Base-by-base conservation (phyloP, 768 basidiomycete genomes). In the Sporobolomyces pararoseus region DNA sequence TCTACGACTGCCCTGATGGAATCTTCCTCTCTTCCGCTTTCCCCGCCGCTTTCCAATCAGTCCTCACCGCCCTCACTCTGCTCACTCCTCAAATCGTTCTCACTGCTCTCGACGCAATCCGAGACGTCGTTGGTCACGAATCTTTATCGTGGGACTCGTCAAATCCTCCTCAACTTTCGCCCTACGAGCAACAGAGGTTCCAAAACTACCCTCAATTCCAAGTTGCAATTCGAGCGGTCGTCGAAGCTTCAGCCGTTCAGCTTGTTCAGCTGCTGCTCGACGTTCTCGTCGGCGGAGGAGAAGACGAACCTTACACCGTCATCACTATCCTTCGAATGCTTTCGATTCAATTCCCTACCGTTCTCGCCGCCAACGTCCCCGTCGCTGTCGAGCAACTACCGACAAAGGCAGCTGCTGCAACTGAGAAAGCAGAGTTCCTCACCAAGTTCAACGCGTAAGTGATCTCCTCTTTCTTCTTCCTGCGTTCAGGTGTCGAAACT, bases 81-180 rank as follows among this genome's bases (percentile, higher is more conserved):
- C 86, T 93, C 49, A 87, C 91, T 61, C 83, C 87, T 66, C 90
- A 92, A 76, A 87, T 89, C 71, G 83, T 91, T 69, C 88, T 91
- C 79, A 76, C 88, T 49, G 83, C 91, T 42, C 82, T 99, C 73
- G 91, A 95, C 76, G 81, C 91, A 57, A 84, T 97, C 80, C 86
- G 86, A 27, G 81, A 80, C 66, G 84, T 96, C 68, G 80, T 95
- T 61, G 86, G 84, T 17, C 89, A 93, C 76, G 89, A 91, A 60
- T 84, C 84, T 70, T 84, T 91, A 69, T 35, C 58, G 34, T 46
- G 42, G 63, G 53, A 63, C 29, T 54, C 67, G 16, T 23, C 37
- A 25, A 64, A 58, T 47, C 50, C 66, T 21, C 42, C 53, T 17
- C 54, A 54, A 27, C 37, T 53, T 44, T 51, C 63, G 13, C 67